Evolutionary conservation across 1,139 yeast genomes (phyloP).

Genomic region (Yamadazyma dushanensis): DNA sequence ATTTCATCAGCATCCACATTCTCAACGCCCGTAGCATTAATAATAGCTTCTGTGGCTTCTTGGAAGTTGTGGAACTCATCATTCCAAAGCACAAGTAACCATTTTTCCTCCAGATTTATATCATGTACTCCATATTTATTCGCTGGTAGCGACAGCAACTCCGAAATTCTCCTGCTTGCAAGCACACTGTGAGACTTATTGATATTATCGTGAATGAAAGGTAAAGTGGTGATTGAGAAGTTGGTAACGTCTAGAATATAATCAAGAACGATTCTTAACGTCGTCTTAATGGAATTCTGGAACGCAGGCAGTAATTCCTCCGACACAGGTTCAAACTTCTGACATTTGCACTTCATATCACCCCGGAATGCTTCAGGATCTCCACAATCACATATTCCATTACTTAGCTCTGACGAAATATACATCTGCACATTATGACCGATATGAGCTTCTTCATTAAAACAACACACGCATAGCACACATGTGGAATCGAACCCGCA

Average conservation of each 20-base stretch:
- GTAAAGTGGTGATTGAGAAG: conserved; percentile 35
- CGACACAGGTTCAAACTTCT: conserved; percentile 13
- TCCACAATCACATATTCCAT: conserved; percentile 90
- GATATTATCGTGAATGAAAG: conserved; percentile 31
- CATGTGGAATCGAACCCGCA: conserved; percentile 78
- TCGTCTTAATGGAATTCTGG: conserved; percentile 22
- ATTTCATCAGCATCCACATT: conserved; percentile 28
- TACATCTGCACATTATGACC: conserved; percentile 62
- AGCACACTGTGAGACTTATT: conserved; percentile 21
- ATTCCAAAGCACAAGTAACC: conserved; percentile 63
- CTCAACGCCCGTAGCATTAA: conserved; percentile 31
- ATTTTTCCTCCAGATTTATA: conserved; percentile 27
- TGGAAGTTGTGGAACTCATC: conserved; percentile 68
- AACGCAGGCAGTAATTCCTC: conserved; percentile 15
- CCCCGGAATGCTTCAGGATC: conserved; percentile 78
- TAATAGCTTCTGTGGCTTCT: conserved; percentile 43
- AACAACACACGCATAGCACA: conserved; percentile 70
- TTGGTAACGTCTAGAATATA: conserved; percentile 50
- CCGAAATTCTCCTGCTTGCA: conserved; percentile 27
- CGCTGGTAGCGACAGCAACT: conserved; percentile 29
- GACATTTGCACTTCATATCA: conserved; percentile 52
- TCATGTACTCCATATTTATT: conserved; percentile 30
- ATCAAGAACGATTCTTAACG: conserved; percentile 43
- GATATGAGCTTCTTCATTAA: conserved; percentile 63
- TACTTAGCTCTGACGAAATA: conserved; percentile 46